A percentile compares a stretch with the other conserved stretches of the same genome.
Evolutionary conservation across 108 stramenopile genomes (phyloP).

Genomic region (Aureococcus anophagefferens): DNA sequence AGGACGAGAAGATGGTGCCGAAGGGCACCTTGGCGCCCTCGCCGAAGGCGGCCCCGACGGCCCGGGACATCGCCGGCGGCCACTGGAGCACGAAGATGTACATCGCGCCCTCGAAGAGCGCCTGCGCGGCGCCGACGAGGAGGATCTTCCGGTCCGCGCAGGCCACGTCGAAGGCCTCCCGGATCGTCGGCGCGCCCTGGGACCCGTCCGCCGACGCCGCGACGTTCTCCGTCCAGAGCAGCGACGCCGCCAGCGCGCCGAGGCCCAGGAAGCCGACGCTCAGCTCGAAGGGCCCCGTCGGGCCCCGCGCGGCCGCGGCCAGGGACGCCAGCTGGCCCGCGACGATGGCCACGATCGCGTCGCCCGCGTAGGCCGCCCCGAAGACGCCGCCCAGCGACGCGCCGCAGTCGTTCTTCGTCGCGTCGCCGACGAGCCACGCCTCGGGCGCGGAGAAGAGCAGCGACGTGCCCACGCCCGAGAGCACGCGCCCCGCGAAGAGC

Average conservation of each 20-base stretch:
- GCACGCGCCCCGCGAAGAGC: conserved; percentile 68
- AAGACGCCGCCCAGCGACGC: conserved; percentile 39
- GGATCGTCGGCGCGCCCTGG: conserved; percentile 50
- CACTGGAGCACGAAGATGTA: conserved; percentile 89
- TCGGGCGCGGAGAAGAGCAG: conserved; percentile 76
- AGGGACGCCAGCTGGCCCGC: conserved; percentile 77
- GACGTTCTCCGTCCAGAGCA: conserved; percentile 86
- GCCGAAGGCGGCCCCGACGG: conserved; percentile 52
- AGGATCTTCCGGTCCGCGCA: conserved; percentile 70
- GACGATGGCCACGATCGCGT: conserved; percentile 84
- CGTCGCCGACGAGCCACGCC: conserved; percentile 89
- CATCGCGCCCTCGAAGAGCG: conserved; percentile 89
- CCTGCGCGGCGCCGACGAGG: conserved; percentile 82
- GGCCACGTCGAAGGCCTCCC: conserved; percentile 63
- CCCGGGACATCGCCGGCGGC: conserved; percentile 74
- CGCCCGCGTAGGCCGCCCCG: conserved; percentile 71
- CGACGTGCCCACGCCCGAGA: conserved; percentile 80
- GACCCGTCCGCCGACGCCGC: conserved; percentile 21
- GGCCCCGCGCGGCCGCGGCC: conserved; percentile 69
- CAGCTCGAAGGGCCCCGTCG: conserved; percentile 91
- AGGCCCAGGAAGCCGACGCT: conserved; percentile 72
- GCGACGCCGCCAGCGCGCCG: conserved; percentile 58
- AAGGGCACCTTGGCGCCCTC: conserved; percentile 52
- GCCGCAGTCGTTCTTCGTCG: conserved; percentile 8
- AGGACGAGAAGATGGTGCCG: conserved; percentile 78